Conservation (phyloP, 2,329 filamentous ascomycete species). For the Ilyonectria sp. region DNA sequence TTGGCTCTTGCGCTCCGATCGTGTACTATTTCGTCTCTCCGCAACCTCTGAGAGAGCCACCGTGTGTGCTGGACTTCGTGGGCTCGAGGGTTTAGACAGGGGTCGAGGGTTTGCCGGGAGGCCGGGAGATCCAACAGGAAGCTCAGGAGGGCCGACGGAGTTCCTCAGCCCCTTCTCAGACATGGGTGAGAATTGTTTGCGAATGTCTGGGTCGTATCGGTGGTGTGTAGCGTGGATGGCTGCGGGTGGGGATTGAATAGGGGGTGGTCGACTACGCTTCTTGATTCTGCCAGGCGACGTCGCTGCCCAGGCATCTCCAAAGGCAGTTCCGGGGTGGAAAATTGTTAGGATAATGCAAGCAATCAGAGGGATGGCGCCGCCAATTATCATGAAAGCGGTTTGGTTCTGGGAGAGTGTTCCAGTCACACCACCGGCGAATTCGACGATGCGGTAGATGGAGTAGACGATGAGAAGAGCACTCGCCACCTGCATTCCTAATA, state of each 20-base stretch:
- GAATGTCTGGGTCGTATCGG: constrained; percentile 54
- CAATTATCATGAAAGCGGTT: constrained; percentile 56
- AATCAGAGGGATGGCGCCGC: constrained; percentile 59
- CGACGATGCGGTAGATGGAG: constrained; percentile 59
- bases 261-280: constrained; percentile 37
- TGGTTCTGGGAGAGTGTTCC: constrained; percentile 57
- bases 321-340: constrained; percentile 57
- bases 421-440: constrained; percentile 55
- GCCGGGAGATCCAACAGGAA: constrained; percentile 47
- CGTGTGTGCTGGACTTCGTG: constrained; percentile 11
- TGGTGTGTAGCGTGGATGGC: constrained; percentile 47
- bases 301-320: constrained; percentile 57
- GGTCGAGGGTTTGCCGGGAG: constrained; percentile 50
- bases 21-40: background rate
- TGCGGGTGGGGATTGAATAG: constrained; percentile 34
- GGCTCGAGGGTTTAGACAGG: constrained; percentile 37
- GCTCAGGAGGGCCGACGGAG: constrained; percentile 40
- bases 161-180: constrained; percentile 40
- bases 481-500: constrained; percentile 56
- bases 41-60: background rate
- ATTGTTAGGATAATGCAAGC: constrained; percentile 54
- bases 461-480: constrained; percentile 57
- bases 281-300: constrained; percentile 53
- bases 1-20: background rate
- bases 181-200: constrained; percentile 48